Evolutionary conservation across 2,329 filamentous ascomycete genomes (phyloP), one percentile per base, ranked within the genome.

Genomic region (Aspergillus transmontanensis): DNA sequence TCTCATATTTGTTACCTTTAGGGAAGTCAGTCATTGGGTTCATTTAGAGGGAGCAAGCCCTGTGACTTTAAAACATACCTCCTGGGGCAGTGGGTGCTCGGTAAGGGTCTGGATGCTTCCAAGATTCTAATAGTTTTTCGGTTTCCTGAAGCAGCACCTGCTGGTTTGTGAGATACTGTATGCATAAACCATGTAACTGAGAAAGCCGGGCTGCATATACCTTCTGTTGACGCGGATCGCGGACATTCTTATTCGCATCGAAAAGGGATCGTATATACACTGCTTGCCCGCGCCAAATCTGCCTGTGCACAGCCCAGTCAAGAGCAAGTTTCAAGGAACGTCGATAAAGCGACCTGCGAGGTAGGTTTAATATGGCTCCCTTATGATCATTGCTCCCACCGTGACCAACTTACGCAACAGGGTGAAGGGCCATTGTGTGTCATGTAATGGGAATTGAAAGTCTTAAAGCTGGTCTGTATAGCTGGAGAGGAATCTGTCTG

Each of bases 101-200:
- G 78, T 97, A 98, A 36, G 95, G 94, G 78, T 99, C 95, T 4
- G 95, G 95, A 76, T 99, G 95, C 82, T 98, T 98, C 94, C 94
- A 99, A 79, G 90, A 91, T 74, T 95, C 88, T 66, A 99, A 83
- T 63, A 97, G 78, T 71, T 90, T 90, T 79, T 98, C 94, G 5
- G 95, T 94, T 81, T 97, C 93, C 66, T 89, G 87, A 69, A 98
- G 85, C 63, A 99, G 80, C 57, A 88, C 88, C 95, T 99, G 50
- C 64, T 34, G 67, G 61, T 51, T 36, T 59, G 21, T 64, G n/a
- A 63, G 54, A 41, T 32, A 45, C 9, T 39, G 46, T 23, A 21
- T 28, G 16, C 41, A 46, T 48, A 28, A 19, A n/a, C n/a, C 36
- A 21, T 51, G 28, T 51, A 32, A 11, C 19, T 41, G n/a, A 50